Evolutionary conservation across 2,329 filamentous ascomycete genomes (phyloP), one percentile per base, ranked within the genome.

Genomic region (Aspergillus tamarii): DNA sequence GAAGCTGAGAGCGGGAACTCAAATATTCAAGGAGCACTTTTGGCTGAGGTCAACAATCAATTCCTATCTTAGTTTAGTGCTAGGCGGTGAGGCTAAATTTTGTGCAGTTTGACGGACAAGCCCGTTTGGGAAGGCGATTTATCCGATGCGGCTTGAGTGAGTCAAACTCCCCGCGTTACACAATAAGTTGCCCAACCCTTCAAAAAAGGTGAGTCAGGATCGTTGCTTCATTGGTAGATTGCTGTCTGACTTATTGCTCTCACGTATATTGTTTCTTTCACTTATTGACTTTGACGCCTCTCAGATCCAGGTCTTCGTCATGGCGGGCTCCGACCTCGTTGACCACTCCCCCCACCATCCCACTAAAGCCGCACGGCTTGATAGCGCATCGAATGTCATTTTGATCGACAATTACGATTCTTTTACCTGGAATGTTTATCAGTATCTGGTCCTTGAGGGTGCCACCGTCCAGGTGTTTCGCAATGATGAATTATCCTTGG

Each of bases 371-470:
- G 83, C 89, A 59, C 88, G 89, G 41, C 84, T 97, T 59, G 78
- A 90, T 28, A 93, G 89, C 57, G 95, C 95, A 30, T 91, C 91
- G 62, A 98, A 98, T 79, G 86, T 99, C 63, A 87, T 99, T 67
- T 85, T 99, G 67, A 97, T 99, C 73, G 95, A 99, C 84, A 99
- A 99, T 81, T 99, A 98, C 80, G 95, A 99, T 80, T 98, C 95
- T 4, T 99, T 99, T 79, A 97, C 94, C 64, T 99, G 94, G 93
- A 99, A 99, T 76, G 93, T 99, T 64, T 99, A 98, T 79, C 96
- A 99, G 79, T 99, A 99, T 74, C 88, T 99, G 1, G 91, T 94
- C 8, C 88, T 99, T n/a, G 95, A 98, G 78, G 95, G 95, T 36
- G 95, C 96, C 32, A 91, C 84, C 1, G 95, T 97, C 57, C 92